Percentiles rank a stretch among this genome's conserved stretches.
Evolutionary conservation across 2,329 filamentous ascomycete genomes (phyloP).

Genomic region (Fusarium annulatum): DNA sequence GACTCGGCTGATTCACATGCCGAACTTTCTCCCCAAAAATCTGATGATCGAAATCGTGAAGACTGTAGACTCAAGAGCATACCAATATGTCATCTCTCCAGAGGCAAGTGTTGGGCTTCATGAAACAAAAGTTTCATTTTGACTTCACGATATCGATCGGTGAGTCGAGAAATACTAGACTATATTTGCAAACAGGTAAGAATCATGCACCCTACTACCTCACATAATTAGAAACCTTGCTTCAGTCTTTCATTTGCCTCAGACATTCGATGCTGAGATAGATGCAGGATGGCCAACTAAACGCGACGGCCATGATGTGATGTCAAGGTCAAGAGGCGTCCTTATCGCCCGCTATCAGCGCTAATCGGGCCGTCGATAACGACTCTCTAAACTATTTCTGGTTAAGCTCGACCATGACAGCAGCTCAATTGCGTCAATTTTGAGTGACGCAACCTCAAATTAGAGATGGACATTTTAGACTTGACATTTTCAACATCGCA

Average conservation of each 20-base stretch:
- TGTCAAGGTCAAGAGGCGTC: background rate
- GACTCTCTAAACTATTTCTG: background rate
- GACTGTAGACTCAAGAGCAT: accelerated
- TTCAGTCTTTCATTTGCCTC: accelerated
- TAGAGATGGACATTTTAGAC: background rate
- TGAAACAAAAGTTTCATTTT: background rate
- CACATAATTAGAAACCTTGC: accelerated
- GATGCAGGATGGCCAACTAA: background rate
- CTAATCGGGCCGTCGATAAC: conserved; percentile 19
- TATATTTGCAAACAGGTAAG: background rate
- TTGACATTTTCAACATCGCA: background rate
- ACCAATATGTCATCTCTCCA: accelerated
- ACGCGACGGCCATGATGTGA: conserved; percentile 12
- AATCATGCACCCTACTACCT: accelerated
- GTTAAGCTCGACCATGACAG: background rate
- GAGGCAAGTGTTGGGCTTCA: too few relatives aligned
- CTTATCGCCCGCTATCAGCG: conserved; percentile 6
- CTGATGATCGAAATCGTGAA: accelerated
- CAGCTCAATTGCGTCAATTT: conserved; percentile 34
- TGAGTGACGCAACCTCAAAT: conserved; percentile 18
- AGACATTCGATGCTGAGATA: background rate
- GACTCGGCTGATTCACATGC: background rate
- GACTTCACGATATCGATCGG: too few relatives aligned
- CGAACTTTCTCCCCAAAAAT: background rate
- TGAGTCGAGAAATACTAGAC: background rate